Percentiles rank a stretch among this genome's conserved stretches.
Evolutionary conservation across 306 rosid genomes (phyloP).

Genomic region (Begonia peltatifolia): DNA sequence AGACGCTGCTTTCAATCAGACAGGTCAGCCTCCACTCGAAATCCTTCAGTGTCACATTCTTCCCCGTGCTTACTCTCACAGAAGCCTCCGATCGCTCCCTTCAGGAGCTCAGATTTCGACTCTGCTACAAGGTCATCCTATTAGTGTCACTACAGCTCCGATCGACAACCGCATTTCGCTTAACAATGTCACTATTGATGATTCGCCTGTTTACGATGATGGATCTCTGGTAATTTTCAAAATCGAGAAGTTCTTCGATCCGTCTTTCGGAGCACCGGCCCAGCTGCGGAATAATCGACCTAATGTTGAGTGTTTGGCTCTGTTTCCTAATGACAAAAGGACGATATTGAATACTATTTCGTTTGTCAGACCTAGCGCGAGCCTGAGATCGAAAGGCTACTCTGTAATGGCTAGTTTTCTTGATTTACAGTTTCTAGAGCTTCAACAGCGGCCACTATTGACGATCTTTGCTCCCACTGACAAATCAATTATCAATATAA

Average conservation of each 20-base stretch:
- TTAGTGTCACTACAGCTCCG: conserved; percentile 18
- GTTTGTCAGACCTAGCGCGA: conserved; percentile 8
- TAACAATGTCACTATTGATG: conserved; percentile 33
- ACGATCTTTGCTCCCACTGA: conserved; percentile 35
- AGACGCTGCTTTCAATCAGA: conserved; percentile 18
- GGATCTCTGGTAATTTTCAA: conserved; percentile 28
- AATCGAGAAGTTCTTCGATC: conserved; percentile 26
- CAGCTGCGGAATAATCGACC: background rate
- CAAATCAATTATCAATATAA: conserved; percentile 5
- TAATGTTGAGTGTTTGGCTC: conserved; percentile 6
- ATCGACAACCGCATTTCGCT: conserved; percentile 15
- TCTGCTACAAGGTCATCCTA: conserved; percentile 20
- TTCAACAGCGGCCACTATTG: conserved; percentile 9
- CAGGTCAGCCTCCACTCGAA: conserved; percentile 19
- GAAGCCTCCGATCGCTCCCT: conserved; percentile 37
- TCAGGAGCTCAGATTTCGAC: conserved; percentile 42
- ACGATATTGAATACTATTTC: conserved; percentile 3
- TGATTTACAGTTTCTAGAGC: conserved; percentile 21
- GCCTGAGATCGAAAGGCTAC: conserved; percentile 18
- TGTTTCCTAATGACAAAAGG: background rate
- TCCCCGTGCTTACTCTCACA: conserved; percentile 28
- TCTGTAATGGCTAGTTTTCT: conserved; percentile 27
- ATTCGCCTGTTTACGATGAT: conserved; percentile 26
- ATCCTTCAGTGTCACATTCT: conserved; percentile 48
- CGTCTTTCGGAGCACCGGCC: conserved; percentile 14